These are phyloP conservation scores for Laburnicola sp. DNA, from an alignment of 2,329 filamentous ascomycete genomes.

Conservation along the genomic window DNA sequence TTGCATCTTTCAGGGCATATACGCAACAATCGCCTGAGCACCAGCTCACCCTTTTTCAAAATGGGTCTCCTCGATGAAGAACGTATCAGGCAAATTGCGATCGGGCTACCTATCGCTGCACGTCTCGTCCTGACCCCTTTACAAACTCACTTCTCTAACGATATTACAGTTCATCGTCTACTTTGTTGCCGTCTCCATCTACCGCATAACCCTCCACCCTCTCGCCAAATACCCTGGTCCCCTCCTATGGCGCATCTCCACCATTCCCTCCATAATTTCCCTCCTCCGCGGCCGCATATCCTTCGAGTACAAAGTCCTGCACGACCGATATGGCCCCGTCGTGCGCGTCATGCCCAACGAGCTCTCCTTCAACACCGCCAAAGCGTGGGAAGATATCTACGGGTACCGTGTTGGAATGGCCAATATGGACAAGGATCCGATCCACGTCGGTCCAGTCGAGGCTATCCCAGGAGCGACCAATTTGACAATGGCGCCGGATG, in stretches of 20 bases:
- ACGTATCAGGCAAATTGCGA: conserved; percentile 23
- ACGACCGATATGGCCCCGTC: conserved; percentile 41
- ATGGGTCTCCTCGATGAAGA: conserved; percentile 37
- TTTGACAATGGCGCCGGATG: conserved; percentile 44
- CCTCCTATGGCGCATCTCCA: conserved; percentile 34
- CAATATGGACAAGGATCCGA: conserved; percentile 42
- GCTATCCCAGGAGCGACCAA: conserved; percentile 43
- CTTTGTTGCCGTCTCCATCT: conserved; percentile 25
- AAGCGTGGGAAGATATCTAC: conserved; percentile 41
- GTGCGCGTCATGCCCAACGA: conserved; percentile 42
- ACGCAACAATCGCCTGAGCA: not conserved
- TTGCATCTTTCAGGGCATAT: too few relatives aligned
- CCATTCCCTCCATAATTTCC: conserved; percentile 31
- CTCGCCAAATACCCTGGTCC: conserved; percentile 38
- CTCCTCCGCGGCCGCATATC: conserved; percentile 33
- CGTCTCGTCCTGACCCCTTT: conserved; percentile 7
- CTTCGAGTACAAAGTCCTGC: conserved; percentile 36
- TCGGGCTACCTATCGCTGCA: conserved; percentile 31
- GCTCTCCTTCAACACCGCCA: conserved; percentile 38
- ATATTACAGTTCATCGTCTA: conserved; percentile 24
- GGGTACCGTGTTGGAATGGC: conserved; percentile 34
- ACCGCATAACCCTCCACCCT: conserved; percentile 36
- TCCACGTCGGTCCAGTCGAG: conserved; percentile 42
- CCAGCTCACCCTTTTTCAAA: not conserved
- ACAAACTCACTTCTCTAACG: conserved; percentile 8